phyloP scores from a whole-genome alignment of 2,329 filamentous ascomycete species.

The Thielaviopsis populi region DNA sequence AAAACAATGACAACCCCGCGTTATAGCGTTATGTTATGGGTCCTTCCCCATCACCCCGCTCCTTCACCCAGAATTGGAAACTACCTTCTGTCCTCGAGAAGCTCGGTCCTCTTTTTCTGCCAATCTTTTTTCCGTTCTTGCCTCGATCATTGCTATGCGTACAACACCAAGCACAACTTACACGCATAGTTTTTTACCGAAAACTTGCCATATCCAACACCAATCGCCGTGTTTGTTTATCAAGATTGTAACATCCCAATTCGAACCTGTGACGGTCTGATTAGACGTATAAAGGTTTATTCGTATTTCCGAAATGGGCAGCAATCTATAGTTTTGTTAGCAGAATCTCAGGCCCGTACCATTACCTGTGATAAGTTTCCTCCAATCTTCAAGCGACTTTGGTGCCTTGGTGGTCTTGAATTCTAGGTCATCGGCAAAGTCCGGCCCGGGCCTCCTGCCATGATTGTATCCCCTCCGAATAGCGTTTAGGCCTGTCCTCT shows the following conservation, averaged over 20 bases:
- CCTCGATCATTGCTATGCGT: neutral
- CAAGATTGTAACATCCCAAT: neutral
- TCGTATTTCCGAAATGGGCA: neutral
- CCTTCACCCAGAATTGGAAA: neutral
- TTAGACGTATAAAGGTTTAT: neutral
- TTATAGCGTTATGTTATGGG: no score
- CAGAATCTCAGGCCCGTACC: neutral
- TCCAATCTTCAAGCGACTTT: neutral
- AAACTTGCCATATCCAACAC: no score
- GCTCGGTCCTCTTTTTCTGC: neutral
- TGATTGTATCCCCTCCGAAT: neutral
- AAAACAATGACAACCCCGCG: no score
- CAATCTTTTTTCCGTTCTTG: neutral
- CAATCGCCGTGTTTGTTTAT: no score
- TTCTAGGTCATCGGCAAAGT: neutral
- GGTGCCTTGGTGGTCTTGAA: no score
- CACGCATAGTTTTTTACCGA: neutral
- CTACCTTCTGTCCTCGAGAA: neutral
- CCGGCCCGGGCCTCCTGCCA: neutral
- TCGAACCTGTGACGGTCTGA: neutral
- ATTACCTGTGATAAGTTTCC: neutral
- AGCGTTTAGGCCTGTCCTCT: no score
- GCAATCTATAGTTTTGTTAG: neutral
- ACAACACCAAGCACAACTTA: neutral
- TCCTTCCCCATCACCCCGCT: neutral